Percentiles rank a stretch among this genome's conserved stretches.
phyloP scores from a whole-genome alignment of 2,329 filamentous ascomycete species.

The Thelonectria blattea region DNA sequence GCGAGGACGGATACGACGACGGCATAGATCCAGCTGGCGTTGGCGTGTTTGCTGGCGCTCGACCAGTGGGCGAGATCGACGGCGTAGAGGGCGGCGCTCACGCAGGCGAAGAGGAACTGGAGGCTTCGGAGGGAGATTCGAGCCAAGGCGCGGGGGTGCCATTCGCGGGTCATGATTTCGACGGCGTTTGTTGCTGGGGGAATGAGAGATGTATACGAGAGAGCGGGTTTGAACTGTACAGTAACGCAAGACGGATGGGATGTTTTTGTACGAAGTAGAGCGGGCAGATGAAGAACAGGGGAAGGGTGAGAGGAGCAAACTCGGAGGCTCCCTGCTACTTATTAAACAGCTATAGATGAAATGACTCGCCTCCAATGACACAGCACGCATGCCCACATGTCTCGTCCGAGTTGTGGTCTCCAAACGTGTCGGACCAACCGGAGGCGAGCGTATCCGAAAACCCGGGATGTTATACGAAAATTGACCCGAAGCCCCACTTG shows the following conservation, averaged over 20 bases:
- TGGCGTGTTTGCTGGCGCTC: constrained; percentile 10
- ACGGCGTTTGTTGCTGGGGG: background rate
- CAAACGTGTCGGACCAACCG: background rate
- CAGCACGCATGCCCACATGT: background rate
- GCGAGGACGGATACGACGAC: constrained; percentile 15
- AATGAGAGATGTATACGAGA: background rate
- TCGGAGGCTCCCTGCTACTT: background rate
- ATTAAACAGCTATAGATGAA: background rate
- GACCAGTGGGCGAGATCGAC: constrained; percentile 22
- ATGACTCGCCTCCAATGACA: background rate
- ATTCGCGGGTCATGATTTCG: constrained; percentile 16
- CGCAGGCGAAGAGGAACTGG: constrained; percentile 20
- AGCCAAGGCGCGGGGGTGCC: constrained; percentile 18
- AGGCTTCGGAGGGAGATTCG: constrained; percentile 18
- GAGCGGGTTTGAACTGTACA: too few relatives aligned
- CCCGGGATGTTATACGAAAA: constrained; percentile 14
- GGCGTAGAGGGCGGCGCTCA: constrained; percentile 24
- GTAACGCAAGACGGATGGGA: background rate
- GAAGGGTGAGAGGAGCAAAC: background rate
- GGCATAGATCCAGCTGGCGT: constrained; percentile 26
- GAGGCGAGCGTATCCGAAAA: constrained; percentile 15
- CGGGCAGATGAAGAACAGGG: background rate
- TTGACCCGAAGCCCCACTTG: constrained; percentile 12
- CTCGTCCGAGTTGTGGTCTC: background rate
- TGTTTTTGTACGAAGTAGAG: background rate